A percentile compares a stretch with the other conserved stretches of the same genome.
These are phyloP conservation scores for Rutstroemia sydowiana DNA, from an alignment of 2,329 filamentous ascomycete species.

Conservation along the genomic window DNA sequence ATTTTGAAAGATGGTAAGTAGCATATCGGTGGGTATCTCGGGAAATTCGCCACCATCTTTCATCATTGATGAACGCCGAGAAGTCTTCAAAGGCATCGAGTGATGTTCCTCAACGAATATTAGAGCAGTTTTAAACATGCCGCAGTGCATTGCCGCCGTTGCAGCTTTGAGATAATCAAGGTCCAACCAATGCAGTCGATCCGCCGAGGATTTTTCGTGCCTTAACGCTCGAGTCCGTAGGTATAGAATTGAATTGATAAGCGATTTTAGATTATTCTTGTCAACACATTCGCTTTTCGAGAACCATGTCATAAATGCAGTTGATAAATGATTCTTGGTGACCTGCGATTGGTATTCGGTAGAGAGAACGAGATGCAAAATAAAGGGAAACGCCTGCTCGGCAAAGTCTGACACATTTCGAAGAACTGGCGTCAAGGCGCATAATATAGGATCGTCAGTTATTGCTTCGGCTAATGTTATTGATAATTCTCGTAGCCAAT, in stretches of 20 bases:
- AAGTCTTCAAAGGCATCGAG: slow-evolving; percentile 47
- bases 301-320: slow-evolving; percentile 58
- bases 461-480: slow-evolving; percentile 53
- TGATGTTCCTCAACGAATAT: slow-evolving; percentile 71
- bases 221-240: slow-evolving; percentile 74
- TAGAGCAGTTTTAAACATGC: slow-evolving; percentile 81
- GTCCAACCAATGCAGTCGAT: slow-evolving; percentile 79
- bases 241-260: slow-evolving; percentile 78
- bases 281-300: slow-evolving; percentile 36
- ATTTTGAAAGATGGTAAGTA: slow-evolving; percentile 80
- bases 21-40: slow-evolving; percentile 53
- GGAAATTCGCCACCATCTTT: slow-evolving; percentile 34
- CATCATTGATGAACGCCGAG: slow-evolving; percentile 58
- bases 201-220: slow-evolving; percentile 68
- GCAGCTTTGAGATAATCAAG: slow-evolving; percentile 67
- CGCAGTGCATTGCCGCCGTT: slow-evolving; percentile 65
- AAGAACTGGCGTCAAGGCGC: slow-evolving; percentile 60
- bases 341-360: slow-evolving; percentile 55
- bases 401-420: slow-evolving; percentile 61
- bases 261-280: slow-evolving; percentile 59
- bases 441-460: slow-evolving; percentile 59
- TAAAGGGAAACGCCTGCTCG: slow-evolving; percentile 68
- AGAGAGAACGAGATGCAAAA: slow-evolving; percentile 74
- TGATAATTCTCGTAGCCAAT: slow-evolving; percentile 58
- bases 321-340: slow-evolving; percentile 57